phyloP scores from a whole-genome alignment of 148 eudicot genomes.

The Diospyros kaki region DNA sequence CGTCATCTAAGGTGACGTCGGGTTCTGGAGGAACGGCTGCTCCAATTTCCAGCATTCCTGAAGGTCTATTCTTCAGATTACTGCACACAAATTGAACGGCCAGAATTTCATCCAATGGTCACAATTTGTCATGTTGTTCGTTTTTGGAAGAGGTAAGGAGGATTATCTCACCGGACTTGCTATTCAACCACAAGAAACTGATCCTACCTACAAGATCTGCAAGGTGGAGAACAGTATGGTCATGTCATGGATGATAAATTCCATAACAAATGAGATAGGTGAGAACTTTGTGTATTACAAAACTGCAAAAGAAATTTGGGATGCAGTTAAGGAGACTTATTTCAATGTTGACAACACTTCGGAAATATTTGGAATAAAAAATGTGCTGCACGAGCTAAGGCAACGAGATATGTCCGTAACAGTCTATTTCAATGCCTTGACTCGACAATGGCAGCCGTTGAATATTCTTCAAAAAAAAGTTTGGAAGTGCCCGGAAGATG shows the following conservation, averaged over 20 bases:
- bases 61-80: slow-evolving; percentile 1
- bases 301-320: slow-evolving; percentile 8
- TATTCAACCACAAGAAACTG: not conserved
- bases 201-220: not conserved
- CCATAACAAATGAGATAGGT: not conserved
- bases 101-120: slow-evolving; percentile 16
- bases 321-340: slow-evolving; percentile 6
- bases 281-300: not conserved
- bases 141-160: slow-evolving; percentile 6
- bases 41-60: too few relatives aligned
- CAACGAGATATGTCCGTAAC: slow-evolving; percentile 12
- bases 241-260: slow-evolving; percentile 12
- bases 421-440: slow-evolving; percentile 7
- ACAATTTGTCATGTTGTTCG: slow-evolving; percentile 3
- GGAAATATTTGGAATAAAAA: slow-evolving; percentile 6
- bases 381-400: not conserved
- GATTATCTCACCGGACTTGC: slow-evolving; percentile 5
- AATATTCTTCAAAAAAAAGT: not conserved
- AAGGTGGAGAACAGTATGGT: slow-evolving; percentile 8
- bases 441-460: slow-evolving; percentile 11
- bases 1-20: too few relatives aligned
- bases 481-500: slow-evolving; percentile 9
- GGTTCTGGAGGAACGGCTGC: too few relatives aligned
- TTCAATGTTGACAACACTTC: slow-evolving; percentile 2
- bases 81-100: slow-evolving; percentile 11